A percentile compares a stretch with the other conserved stretches of the same genome.
Conservation (phyloP, 2,329 filamentous ascomycete species). For the Hymenoscyphus fructigenus region DNA sequence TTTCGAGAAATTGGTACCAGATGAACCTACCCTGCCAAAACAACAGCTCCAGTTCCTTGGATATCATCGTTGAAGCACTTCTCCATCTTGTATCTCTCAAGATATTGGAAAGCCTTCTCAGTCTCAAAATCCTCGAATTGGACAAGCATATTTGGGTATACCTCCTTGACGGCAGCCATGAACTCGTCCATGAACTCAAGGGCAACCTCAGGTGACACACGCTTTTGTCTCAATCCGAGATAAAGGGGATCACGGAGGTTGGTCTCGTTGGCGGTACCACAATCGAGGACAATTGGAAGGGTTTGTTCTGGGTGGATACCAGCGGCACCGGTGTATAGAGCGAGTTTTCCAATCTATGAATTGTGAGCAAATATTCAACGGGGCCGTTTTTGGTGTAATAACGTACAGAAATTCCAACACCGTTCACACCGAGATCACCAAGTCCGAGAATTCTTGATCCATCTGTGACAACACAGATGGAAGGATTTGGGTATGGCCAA, state of each 20-base stretch:
- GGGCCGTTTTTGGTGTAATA: background rate
- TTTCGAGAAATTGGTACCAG: background rate
- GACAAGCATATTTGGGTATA: constrained; percentile 66
- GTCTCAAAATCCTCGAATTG: constrained; percentile 99
- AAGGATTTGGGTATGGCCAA: constrained; percentile 85
- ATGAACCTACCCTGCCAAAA: constrained; percentile 70
- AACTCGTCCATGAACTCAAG: constrained; percentile 95
- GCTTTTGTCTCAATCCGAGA: constrained; percentile 82
- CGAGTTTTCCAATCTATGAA: constrained; percentile 78
- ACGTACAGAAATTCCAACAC: constrained; percentile 90
- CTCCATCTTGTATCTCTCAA: constrained; percentile 88
- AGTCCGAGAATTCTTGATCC: constrained; percentile 90
- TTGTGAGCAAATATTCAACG: constrained; percentile 8
- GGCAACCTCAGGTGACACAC: constrained; percentile 74
- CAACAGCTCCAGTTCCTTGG: constrained; percentile 94
- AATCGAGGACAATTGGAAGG: constrained; percentile 68
- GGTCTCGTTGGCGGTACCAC: constrained; percentile 64
- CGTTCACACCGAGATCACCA: constrained; percentile 93
- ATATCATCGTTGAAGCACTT: constrained; percentile 99
- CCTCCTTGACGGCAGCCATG: constrained; percentile 85
- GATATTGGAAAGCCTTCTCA: constrained; percentile 82
- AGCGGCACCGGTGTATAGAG: constrained; percentile 91
- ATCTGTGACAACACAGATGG: constrained; percentile 96
- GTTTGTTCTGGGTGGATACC: constrained; percentile 90
- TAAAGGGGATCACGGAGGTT: constrained; percentile 75